Percentiles rank a stretch among this genome's conserved stretches.
Conservation (phyloP, 192 early-diverging fungal species). For the Podila epicladia region DNA sequence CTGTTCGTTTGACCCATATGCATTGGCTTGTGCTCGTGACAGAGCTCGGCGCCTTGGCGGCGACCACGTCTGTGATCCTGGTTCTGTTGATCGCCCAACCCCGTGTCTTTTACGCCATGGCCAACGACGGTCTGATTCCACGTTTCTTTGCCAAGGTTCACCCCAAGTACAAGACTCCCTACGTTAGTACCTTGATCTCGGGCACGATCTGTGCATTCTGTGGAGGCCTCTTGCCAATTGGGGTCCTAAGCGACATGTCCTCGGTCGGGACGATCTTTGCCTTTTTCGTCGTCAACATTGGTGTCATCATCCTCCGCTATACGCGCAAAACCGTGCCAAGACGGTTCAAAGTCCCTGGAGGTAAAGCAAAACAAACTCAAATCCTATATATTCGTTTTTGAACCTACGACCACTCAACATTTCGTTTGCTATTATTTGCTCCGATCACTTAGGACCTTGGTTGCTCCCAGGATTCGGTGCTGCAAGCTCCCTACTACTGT, state of each 20-base stretch:
- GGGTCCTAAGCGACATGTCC: slow-evolving; percentile 85
- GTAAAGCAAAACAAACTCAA: neutral
- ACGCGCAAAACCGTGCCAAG: slow-evolving; percentile 75
- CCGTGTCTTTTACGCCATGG: slow-evolving; percentile 90
- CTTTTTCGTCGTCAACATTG: slow-evolving; percentile 85
- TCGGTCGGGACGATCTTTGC: slow-evolving; percentile 87
- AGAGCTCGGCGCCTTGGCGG: slow-evolving; percentile 80
- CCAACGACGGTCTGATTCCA: slow-evolving; percentile 90
- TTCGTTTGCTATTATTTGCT: slow-evolving; percentile 15
- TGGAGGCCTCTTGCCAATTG: slow-evolving; percentile 81
- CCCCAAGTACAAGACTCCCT: slow-evolving; percentile 78
- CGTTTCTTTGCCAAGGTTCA: slow-evolving; percentile 75
- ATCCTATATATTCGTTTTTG: neutral
- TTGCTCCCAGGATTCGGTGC: slow-evolving; percentile 74
- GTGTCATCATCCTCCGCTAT: slow-evolving; percentile 78
- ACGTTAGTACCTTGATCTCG: slow-evolving; percentile 72
- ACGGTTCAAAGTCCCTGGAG: slow-evolving; percentile 79
- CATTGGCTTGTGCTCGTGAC: slow-evolving; percentile 82
- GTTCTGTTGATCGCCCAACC: slow-evolving; percentile 82
- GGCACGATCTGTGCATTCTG: slow-evolving; percentile 73
- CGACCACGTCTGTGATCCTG: slow-evolving; percentile 84
- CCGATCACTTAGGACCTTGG: slow-evolving; percentile 52
- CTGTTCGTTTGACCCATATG: slow-evolving; percentile 49
- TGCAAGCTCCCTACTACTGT: slow-evolving; percentile 64
- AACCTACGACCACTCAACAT: neutral